A percentile compares a stretch with the other conserved stretches of the same genome.
Conservation (phyloP, 1,139 yeast species). For the Lodderomyces oxycetoniae region DNA sequence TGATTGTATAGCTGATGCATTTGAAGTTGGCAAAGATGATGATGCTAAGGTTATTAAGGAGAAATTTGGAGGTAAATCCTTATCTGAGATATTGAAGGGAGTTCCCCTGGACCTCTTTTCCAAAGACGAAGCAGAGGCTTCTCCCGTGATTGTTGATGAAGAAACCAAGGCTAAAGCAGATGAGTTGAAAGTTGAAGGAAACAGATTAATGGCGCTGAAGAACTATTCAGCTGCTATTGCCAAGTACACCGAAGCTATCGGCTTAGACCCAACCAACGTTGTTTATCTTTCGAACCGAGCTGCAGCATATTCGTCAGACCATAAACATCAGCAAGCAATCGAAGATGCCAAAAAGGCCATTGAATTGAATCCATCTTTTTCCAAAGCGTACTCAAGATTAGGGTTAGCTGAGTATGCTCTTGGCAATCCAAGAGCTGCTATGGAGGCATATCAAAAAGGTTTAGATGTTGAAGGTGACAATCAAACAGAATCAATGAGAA, state of each 20-base stretch:
- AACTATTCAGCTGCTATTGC: conserved; percentile 67
- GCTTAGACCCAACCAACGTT: conserved; percentile 64
- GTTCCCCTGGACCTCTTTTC: conserved; percentile 28
- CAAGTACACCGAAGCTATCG: conserved; percentile 81
- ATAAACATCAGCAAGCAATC: conserved; percentile 73
- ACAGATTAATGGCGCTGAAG: conserved; percentile 80
- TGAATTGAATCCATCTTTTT: conserved; percentile 67
- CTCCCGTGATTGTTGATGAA: conserved; percentile 40
- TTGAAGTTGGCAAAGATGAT: conserved; percentile 56
- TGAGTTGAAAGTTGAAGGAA: conserved; percentile 80
- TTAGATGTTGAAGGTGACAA: conserved; percentile 79
- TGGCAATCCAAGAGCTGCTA: conserved; percentile 83
- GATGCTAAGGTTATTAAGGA: conserved; percentile 29
- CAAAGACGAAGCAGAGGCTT: conserved; percentile 51
- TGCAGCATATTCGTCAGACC: conserved; percentile 84
- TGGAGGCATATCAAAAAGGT: conserved; percentile 88
- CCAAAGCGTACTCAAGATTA: conserved; percentile 92
- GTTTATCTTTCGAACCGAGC: conserved; percentile 93
- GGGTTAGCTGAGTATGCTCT: conserved; percentile 90
- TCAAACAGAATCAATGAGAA: conserved; percentile 86
- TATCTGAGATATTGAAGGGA: conserved; percentile 41
- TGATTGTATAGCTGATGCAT: conserved; percentile 88
- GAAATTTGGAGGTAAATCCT: conserved; percentile 46
- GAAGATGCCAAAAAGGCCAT: conserved; percentile 82
- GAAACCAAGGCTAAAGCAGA: conserved; percentile 71